Base-by-base conservation (phyloP, 2,329 filamentous ascomycete species). In the Thielaviopsis cerberus region DNA sequence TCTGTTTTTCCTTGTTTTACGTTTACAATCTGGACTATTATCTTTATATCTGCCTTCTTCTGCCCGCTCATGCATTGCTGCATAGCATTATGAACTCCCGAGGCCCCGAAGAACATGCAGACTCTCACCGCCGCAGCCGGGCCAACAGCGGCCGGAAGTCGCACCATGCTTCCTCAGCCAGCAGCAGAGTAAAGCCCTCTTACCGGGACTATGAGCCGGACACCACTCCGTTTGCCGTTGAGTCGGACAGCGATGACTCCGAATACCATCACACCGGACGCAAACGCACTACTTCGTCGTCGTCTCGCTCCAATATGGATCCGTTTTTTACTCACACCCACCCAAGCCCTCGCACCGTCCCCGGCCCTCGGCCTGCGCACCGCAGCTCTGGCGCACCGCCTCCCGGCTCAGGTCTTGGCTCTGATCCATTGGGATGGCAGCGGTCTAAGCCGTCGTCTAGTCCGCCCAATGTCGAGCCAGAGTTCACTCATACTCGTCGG, bases 371-470 rank as follows among this genome's bases (percentile, higher is more conserved):
- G 26, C 41, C 56, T 17, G 45, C 53, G 34, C 56, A 57, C 17
- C 51, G 51, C 17, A 30, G 23, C 51, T 51, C 55, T 26, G 55
- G 48, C 17, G n/a, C 22, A 7, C 37, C 51, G 17, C 25, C 34
- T 50, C 51, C 56, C 7, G 26, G 34, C 34, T 51, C 55, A 2
- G 48, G 50, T 30, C 23, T 50, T 11, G 27, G 27, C 24, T 20
- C 51, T 22, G 41, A 48, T 22, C 27, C 51, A 10, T 53, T 34
- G 17, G 45, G 30, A 25, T 53, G 26, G 23, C 17, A 50, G 20
- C 56, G 56, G 17, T 41, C 56, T 34, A 57, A 57, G 25, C 53
- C 26, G 22, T 57, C 56, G 5, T 57, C 56, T 25, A 50, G 56
- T 22, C 56, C 50, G 10, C 27, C 56, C 20, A 57, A 53, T 24